Conservation (phyloP, 495 filamentous ascomycete species). For the Tuber indicum region DNA sequence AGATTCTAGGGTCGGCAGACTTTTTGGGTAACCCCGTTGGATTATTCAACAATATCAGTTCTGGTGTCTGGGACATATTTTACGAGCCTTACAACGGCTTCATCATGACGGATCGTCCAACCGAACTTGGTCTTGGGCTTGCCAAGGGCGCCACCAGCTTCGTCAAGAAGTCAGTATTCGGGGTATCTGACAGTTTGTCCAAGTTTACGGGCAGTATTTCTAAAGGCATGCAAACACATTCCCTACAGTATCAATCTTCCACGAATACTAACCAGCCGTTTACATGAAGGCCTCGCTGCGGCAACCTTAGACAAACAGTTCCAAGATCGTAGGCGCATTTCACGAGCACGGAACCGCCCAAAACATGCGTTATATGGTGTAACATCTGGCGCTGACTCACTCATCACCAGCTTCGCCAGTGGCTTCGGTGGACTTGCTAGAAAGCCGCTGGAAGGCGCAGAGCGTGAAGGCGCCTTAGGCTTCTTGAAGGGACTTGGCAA, state of each 20-base stretch:
- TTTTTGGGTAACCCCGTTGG: conserved; percentile 98
- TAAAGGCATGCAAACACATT: conserved; percentile 53
- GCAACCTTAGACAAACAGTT: conserved; percentile 98
- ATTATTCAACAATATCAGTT: conserved; percentile 96
- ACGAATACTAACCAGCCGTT: neutral
- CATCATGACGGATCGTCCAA: conserved; percentile 89
- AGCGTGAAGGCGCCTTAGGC: conserved; percentile 85
- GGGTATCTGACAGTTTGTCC: conserved; percentile 89
- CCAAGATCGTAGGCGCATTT: conserved; percentile 90
- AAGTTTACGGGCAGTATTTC: conserved; percentile 96
- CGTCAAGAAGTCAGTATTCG: conserved; percentile 97
- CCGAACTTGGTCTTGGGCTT: conserved; percentile 88
- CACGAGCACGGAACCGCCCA: conserved; percentile 82
- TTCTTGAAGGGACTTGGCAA: conserved; percentile 98
- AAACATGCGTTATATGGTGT: conserved; percentile 97
- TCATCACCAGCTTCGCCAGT: conserved; percentile 82
- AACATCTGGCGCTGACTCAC: conserved; percentile 89
- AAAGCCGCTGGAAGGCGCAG: conserved; percentile 90
- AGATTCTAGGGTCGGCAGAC: conserved; percentile 92
- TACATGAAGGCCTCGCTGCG: conserved; percentile 58
- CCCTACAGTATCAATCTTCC: neutral
- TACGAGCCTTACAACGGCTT: conserved; percentile 98
- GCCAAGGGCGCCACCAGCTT: conserved; percentile 95
- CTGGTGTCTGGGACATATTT: conserved; percentile 93
- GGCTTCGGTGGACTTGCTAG: conserved; percentile 87